Base-by-base conservation (phyloP, 1,284 basidiomycete genomes). In the Tilletia walkeri region DNA sequence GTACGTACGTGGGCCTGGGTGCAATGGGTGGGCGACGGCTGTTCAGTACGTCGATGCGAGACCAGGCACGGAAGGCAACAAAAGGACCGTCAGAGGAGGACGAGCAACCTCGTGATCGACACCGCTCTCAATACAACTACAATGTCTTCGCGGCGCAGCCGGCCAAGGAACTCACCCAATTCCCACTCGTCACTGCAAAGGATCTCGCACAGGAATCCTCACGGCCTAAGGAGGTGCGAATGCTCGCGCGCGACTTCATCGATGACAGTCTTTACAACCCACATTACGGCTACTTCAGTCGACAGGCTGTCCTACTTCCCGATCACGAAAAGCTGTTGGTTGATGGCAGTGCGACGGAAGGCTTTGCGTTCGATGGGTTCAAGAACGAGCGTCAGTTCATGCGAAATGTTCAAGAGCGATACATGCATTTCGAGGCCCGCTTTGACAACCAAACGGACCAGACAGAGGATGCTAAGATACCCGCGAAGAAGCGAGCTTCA, bases 181-280 rank as follows among this genome's bases (percentile, higher is more conserved):
- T 76, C 6, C 81, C 80, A 6, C 70, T 82, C 10, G 80, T 83
- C 2, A 77, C 69, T 12, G 75, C 78, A 0, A 53, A 67, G 2
- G 66, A 75, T 1, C 75, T 82, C 5, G 76, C 76, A 0, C n/a
- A 63, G 20, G 41, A 45, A n/a, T 45, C 34, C 12, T 67, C 45
- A 7, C 69, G 80, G 16, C 95, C 95, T 2, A 88, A 87, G 24
- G 86, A 88, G 67, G 94, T 95, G 66, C 93, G 92, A 84, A 96
- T 98, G 93, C 90, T 99, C 47, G 90, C 92, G 63, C 88, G 96
- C 72, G 95, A 99, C 85, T 99, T 93, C 84, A 95, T 99, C 76
- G 93, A 98, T 80, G 96, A 99, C 83, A 91, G 92, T 20, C 85
- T 99, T 56, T 99, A 99, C 86, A 98, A 99, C 81, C 95, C 94